Percentiles rank a stretch among this genome's conserved stretches.
These are phyloP conservation scores for Fusarium lateritium DNA, from an alignment of 2,329 filamentous ascomycete genomes.

Conservation along the genomic window DNA sequence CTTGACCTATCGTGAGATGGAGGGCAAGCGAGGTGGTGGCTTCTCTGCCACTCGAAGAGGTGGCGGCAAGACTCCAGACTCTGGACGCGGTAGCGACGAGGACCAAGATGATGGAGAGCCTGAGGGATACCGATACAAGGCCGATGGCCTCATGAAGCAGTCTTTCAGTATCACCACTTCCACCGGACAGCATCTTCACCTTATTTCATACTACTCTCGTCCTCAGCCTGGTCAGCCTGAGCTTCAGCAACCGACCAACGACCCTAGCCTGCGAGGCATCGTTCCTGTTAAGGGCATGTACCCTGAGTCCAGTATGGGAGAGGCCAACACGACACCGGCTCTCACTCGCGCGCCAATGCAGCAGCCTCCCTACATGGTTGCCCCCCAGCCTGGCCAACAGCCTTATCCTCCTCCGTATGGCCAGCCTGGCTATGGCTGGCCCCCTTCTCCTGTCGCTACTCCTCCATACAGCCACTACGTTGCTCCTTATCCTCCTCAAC, in stretches of 20 bases:
- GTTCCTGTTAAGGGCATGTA: slow-evolving; percentile 95
- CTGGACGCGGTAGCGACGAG: slow-evolving; percentile 84
- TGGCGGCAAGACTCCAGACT: slow-evolving; percentile 85
- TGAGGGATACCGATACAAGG: slow-evolving; percentile 95
- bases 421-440: slow-evolving; percentile 66
- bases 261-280: slow-evolving; percentile 85
- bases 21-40: slow-evolving; percentile 91
- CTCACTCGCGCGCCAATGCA: slow-evolving; percentile 82
- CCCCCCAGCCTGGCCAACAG: slow-evolving; percentile 54
- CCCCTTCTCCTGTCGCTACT: slow-evolving; percentile 69
- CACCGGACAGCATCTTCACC: slow-evolving; percentile 88
- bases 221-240: slow-evolving; percentile 80
- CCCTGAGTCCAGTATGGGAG: slow-evolving; percentile 93
- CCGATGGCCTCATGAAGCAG: slow-evolving; percentile 98
- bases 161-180: slow-evolving; percentile 99
- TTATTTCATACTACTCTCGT: slow-evolving; percentile 96
- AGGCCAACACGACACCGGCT: slow-evolving; percentile 83
- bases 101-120: slow-evolving; percentile 88
- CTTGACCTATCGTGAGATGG: slow-evolving; percentile 97
- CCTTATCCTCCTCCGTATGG: slow-evolving; percentile 59
- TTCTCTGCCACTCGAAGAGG: slow-evolving; percentile 73
- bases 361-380: slow-evolving; percentile 57
- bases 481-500: slow-evolving; percentile 55
- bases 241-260: slow-evolving; percentile 84
- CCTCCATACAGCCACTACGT: slow-evolving; percentile 67